Percentiles rank a stretch among this genome's conserved stretches.
These are phyloP conservation scores for Metroxylon sagu DNA, from an alignment of 176 grass and related monocot species.

Conservation along the genomic window DNA sequence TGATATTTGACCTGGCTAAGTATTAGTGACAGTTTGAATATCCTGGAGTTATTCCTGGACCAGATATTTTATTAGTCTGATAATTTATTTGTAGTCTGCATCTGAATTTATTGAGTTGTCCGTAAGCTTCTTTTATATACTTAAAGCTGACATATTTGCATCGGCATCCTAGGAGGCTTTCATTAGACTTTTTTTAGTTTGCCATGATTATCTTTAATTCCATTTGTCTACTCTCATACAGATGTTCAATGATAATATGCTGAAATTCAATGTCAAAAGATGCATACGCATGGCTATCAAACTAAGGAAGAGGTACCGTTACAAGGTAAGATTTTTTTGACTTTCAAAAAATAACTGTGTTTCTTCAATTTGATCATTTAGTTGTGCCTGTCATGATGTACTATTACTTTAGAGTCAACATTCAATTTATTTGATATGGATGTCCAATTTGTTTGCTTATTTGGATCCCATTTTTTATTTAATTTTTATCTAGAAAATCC, in stretches of 20 bases:
- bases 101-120: too few species aligned
- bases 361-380: background rate
- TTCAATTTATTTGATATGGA: background rate
- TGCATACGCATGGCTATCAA: constrained; percentile 80
- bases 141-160: too few species aligned
- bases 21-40: too few species aligned
- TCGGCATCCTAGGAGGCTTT: too few species aligned
- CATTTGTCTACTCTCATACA: constrained; percentile 14
- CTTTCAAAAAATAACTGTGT: background rate
- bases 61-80: too few species aligned
- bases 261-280: constrained; percentile 93
- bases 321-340: constrained; percentile 39
- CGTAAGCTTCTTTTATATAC: too few species aligned
- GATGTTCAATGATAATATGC: constrained; percentile 97
- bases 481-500: too few species aligned
- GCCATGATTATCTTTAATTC: background rate
- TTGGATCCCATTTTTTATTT: background rate
- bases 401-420: background rate
- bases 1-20: too few species aligned
- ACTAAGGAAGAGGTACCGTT: constrained; percentile 63
- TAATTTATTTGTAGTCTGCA: too few species aligned
- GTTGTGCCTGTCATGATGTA: background rate
- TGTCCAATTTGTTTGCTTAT: background rate
- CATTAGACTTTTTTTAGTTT: background rate
- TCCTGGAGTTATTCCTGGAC: too few species aligned